Evolutionary conservation across 495 filamentous ascomycete genomes (phyloP), one percentile per base, ranked within the genome.

Genomic region (Aspergillus sclerotiicarbonarius): DNA sequence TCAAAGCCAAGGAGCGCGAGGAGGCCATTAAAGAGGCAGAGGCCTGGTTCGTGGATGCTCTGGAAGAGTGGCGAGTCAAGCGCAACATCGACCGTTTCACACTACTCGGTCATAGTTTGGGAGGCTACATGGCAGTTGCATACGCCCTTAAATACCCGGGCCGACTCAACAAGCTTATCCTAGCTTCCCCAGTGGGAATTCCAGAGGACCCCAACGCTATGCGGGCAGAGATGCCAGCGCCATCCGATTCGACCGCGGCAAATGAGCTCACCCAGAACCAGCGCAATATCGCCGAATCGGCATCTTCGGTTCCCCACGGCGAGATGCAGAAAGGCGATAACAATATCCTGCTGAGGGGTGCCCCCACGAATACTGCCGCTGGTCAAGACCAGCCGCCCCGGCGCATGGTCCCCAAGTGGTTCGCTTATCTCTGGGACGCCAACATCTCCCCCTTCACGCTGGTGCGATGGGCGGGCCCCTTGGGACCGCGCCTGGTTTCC

Each of bases 131-230:
- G 71, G 89, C 91, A 3, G 89, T 95, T 0, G 90, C 91, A 12
- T 98, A 98, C 70, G 90, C 94, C 0, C 82, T 98, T 52, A 98
- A 98, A 69, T 98, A 98, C 66, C 92, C 93, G 4, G 91, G 92
- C 15, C 89, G 85, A 49, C 73, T 98, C 31, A 96, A 98, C 70
- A 98, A 98, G 74, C 85, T 98, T 50, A 94, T 98, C 58, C 81
- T 98, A 30, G 94, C 90, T 1, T 95, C 90, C 4, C 94, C 94
- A 0, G 95, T 96, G 43, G 94, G 94, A 18, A 88, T 98, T 33
- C 95, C 95, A 16, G 92, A 96, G 66, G 92, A 98, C 67, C 94
- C 94, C 1, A 92, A 92, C 68, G 94, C 94, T 1, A 84, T 96
- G 53, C 85, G 82, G 56, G 87, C 89, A 33, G 88, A 83, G 10